Conservation (phyloP, 2,329 filamentous ascomycete species). For the Tolypocladium inflatum region DNA sequence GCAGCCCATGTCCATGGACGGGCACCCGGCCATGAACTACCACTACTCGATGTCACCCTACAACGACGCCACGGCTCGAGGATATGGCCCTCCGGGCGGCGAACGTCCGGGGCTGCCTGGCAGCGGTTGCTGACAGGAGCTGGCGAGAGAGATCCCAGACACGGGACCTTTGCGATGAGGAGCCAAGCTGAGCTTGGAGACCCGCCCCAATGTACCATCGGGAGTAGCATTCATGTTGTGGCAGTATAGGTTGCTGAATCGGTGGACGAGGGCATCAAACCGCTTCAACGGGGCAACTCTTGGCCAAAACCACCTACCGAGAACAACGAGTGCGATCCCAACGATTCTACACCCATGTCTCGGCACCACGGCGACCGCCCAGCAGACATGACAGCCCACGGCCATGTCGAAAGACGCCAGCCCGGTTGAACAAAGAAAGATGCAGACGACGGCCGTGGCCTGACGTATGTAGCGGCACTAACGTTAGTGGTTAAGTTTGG, state of each 20-base stretch:
- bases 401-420: background rate
- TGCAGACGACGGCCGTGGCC: background rate
- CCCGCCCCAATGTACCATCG: background rate
- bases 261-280: background rate
- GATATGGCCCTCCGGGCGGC: constrained; percentile 6
- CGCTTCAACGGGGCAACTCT: background rate
- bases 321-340: background rate
- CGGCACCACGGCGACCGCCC: background rate
- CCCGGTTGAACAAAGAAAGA: background rate
- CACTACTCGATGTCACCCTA: constrained; percentile 15
- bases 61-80: constrained; percentile 9
- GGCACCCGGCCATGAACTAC: constrained; percentile 13
- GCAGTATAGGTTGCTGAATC: background rate
- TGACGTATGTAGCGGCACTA: background rate
- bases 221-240: background rate
- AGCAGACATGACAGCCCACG: background rate
- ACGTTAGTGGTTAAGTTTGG: background rate
- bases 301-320: background rate
- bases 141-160: background rate
- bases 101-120: background rate
- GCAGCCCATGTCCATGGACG: constrained; percentile 11
- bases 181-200: background rate
- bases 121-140: constrained; percentile 13
- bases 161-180: background rate
- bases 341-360: background rate